Base-by-base conservation (phyloP, 805 yeast genomes). In the Saccharomycopsis schoenii region DNA sequence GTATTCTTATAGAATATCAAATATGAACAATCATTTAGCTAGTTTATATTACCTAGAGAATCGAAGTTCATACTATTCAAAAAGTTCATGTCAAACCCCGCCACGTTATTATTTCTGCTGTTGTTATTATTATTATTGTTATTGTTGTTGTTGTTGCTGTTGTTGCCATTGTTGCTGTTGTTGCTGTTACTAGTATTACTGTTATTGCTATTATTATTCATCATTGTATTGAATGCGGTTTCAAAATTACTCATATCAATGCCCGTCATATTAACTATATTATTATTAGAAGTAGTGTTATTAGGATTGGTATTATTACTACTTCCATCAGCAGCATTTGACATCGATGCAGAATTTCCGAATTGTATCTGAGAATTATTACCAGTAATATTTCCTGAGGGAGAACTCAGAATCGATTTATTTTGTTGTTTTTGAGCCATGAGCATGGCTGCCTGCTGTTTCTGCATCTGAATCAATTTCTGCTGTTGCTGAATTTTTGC, bases 391-490 rank as follows among this genome's bases (percentile, higher is more conserved):
- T 55, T 25, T 40, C 25, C 37, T 47, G 40, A 39, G 43, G 37
- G 40, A 21, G 36, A 39, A 19, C 21, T 58, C 25, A 17, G 21
- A n/a, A n/a, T 24, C 2, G 21, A 4, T 51, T 57, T 57, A 24
- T 25, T 34, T 5, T 17, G 52, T 15, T n/a, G 19, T 8, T 36
- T 47, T n/a, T 40, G 37, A 25, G 40, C 54, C n/a, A n/a, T 39
- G 24, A 40, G 36, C 21, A 17, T 39, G 19, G 29, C 21, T 37
- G 52, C 57, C n/a, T 52, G 55, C 36, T 54, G 52, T 25, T 58
- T 54, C 47, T 58, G 52, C 37, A 58, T 14, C 40, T 56, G 59
- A n/a, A 51, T 57, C 34, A 56, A 43, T 40, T 51, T 39, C 21
- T 60, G 59, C 17, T 42, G n/a, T 24, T 60, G 62, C 21, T 59